Conservation (phyloP, 116 monocot species). For the Papilionanthe hybrid region DNA sequence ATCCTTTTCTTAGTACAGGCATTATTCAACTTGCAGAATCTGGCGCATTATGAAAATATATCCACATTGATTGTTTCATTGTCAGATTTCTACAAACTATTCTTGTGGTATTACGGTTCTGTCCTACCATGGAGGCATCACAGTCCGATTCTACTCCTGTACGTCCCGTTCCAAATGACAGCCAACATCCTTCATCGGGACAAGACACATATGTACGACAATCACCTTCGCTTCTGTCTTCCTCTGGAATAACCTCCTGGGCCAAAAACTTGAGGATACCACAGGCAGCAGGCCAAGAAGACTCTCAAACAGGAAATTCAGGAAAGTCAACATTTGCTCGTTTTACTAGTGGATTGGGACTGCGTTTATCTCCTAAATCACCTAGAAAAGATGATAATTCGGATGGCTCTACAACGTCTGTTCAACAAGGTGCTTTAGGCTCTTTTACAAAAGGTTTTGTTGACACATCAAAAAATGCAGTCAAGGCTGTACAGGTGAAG, state of each 20-base stretch:
- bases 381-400: constrained; percentile 35
- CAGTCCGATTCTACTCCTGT: neutral
- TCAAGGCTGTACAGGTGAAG: constrained; percentile 95
- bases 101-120: neutral
- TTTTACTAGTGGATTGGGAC: constrained; percentile 70
- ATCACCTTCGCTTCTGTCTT: constrained; percentile 41
- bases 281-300: constrained; percentile 35
- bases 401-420: constrained; percentile 30
- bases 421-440: constrained; percentile 70
- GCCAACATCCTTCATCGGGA: constrained; percentile 17
- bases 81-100: neutral
- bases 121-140: neutral
- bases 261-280: constrained; percentile 71
- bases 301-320: constrained; percentile 48
- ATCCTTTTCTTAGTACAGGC: neutral
- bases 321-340: constrained; percentile 80
- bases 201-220: constrained; percentile 37
- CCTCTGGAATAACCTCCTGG: constrained; percentile 81
- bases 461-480: constrained; percentile 91
- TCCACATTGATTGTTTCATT: neutral
- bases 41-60: neutral
- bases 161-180: neutral
- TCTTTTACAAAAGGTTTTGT: constrained; percentile 93
- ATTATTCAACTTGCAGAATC: neutral
- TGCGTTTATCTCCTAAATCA: constrained; percentile 69